Evolutionary conservation across 805 yeast species (phyloP).

Genomic region (Hanseniaspora meyeri): DNA sequence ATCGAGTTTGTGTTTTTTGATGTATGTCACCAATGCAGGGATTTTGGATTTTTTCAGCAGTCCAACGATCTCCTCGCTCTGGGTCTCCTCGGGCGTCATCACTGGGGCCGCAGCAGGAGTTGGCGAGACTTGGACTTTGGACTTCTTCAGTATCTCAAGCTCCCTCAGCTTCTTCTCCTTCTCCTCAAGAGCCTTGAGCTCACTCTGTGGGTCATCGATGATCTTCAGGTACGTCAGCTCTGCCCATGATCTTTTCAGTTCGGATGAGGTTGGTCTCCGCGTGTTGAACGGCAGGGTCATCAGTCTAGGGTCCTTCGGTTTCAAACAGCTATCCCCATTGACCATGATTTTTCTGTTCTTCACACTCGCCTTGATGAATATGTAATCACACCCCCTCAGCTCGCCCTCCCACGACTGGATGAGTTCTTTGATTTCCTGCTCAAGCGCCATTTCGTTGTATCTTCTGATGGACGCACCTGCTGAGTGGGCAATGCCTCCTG

Average conservation of each 20-base stretch:
- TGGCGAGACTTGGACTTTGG: conserved; percentile 16
- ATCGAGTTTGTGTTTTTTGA: conserved; percentile 45
- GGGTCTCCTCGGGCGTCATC: conserved; percentile 17
- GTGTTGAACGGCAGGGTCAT: conserved; percentile 79
- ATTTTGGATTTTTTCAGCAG: conserved; percentile 63
- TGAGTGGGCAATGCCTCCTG: conserved; percentile 88
- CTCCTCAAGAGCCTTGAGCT: conserved; percentile 19
- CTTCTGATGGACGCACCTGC: conserved; percentile 89
- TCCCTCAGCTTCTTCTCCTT: conserved; percentile 20
- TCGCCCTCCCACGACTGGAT: conserved; percentile 52
- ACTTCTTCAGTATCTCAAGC: conserved; percentile 24
- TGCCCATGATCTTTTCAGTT: conserved; percentile 74
- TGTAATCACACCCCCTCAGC: conserved; percentile 49
- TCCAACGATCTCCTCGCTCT: conserved; percentile 45
- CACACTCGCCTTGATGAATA: conserved; percentile 67
- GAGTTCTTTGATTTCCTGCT: conserved; percentile 62
- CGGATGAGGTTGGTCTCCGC: conserved; percentile 68
- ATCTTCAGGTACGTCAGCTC: conserved; percentile 51
- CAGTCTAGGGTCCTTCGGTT: conserved; percentile 47
- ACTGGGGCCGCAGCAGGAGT: conserved; percentile 31
- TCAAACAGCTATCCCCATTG: conserved; percentile 45
- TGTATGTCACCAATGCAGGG: conserved; percentile 53
- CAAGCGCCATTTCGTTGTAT: conserved; percentile 74
- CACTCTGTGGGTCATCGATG: conserved; percentile 37
- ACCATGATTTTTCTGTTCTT: conserved; percentile 51